Conservation (phyloP, 2,329 filamentous ascomycete genomes). For the Aureobasidium melanogenum region DNA sequence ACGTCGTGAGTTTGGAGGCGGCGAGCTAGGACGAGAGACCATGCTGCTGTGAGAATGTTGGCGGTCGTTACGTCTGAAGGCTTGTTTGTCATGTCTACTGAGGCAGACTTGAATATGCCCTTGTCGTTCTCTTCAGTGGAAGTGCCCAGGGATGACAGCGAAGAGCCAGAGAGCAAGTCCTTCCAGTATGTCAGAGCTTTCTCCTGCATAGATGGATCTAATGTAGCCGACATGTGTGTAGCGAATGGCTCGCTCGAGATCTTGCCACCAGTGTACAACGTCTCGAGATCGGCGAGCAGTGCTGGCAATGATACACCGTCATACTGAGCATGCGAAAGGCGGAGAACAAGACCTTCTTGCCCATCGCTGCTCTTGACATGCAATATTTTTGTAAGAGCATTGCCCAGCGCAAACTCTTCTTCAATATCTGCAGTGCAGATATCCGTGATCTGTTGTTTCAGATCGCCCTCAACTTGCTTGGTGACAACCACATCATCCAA, state of each 20-base stretch:
- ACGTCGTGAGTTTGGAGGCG: slow-evolving; percentile 43
- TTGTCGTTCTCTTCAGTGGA: slow-evolving; percentile 15
- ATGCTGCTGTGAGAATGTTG: slow-evolving; percentile 47
- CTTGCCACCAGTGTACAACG: slow-evolving; percentile 27
- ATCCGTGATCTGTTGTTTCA: slow-evolving; percentile 12
- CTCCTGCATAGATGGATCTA: neutral
- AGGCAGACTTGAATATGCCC: slow-evolving; percentile 27
- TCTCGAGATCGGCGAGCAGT: slow-evolving; percentile 49
- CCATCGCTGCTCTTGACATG: slow-evolving; percentile 20
- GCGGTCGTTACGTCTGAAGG: slow-evolving; percentile 19
- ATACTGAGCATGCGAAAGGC: slow-evolving; percentile 28
- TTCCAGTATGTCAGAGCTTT: slow-evolving; percentile 49
- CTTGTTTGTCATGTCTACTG: slow-evolving; percentile 20
- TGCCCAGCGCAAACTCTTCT: slow-evolving; percentile 13
- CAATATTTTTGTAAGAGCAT: slow-evolving; percentile 17
- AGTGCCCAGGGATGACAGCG: slow-evolving; percentile 29
- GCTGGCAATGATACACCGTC: slow-evolving; percentile 39
- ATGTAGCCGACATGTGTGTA: neutral
- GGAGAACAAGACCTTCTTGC: slow-evolving; percentile 20
- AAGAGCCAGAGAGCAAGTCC: slow-evolving; percentile 47
- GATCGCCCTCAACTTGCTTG: slow-evolving; percentile 9
- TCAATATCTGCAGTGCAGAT: slow-evolving; percentile 14
- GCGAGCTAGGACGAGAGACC: slow-evolving; percentile 47
- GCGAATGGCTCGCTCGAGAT: neutral
- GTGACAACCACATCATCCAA: slow-evolving; percentile 25